Percentiles rank a stretch among this genome's conserved stretches.
Conservation (phyloP, 129 eudicot species). For the Gnaphalium uliginosum region DNA sequence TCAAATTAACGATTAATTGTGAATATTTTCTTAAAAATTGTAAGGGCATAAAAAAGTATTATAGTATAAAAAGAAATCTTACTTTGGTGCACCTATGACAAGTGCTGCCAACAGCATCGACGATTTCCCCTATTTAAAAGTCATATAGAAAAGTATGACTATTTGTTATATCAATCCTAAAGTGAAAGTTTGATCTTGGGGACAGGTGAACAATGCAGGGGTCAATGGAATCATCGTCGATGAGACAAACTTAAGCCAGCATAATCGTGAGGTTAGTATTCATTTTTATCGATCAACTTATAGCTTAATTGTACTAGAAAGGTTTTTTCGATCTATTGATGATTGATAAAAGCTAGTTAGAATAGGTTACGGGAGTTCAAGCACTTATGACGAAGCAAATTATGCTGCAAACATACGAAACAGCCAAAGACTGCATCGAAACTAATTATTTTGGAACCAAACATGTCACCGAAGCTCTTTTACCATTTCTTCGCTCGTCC, state of each 20-base stretch:
- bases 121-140: too few relatives aligned
- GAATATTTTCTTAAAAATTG: too few relatives aligned
- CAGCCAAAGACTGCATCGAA: slow-evolving; percentile 35
- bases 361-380: slow-evolving; percentile 23
- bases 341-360: background rate
- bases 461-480: slow-evolving; percentile 28
- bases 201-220: slow-evolving; percentile 35
- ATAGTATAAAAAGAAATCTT: too few relatives aligned
- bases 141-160: background rate
- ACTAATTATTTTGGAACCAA: slow-evolving; percentile 31
- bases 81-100: too few relatives aligned
- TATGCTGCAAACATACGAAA: slow-evolving; percentile 33
- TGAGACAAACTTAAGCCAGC: slow-evolving; percentile 21
- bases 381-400: slow-evolving; percentile 23
- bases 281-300: background rate
- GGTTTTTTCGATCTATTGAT: background rate
- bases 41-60: too few relatives aligned
- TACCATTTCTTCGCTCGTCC: slow-evolving; percentile 20
- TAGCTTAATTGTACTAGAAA: background rate
- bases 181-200: background rate
- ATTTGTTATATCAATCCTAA: background rate
- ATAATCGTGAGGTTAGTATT: slow-evolving; percentile 18
- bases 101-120: too few relatives aligned
- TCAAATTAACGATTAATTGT: too few relatives aligned
- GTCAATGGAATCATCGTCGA: slow-evolving; percentile 27